phyloP scores from a whole-genome alignment of 1,139 yeast species.

The Hansenula sp. region DNA sequence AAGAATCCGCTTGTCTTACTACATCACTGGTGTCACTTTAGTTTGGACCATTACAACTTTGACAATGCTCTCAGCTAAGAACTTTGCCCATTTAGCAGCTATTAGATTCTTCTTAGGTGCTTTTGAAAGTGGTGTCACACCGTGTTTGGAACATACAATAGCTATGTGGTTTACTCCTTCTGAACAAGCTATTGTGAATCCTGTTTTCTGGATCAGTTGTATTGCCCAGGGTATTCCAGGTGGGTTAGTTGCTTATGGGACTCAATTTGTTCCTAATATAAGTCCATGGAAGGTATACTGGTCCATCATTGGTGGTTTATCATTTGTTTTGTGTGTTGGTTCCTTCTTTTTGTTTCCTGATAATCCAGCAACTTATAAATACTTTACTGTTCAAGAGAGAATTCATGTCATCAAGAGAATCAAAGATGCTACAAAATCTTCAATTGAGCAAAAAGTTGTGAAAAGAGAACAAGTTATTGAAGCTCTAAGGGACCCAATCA shows the following conservation, averaged over 20 bases:
- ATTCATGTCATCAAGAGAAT: conserved; percentile 44
- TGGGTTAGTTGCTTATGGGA: conserved; percentile 45
- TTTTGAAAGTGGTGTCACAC: conserved; percentile 45
- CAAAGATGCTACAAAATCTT: conserved; percentile 51
- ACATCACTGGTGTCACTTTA: conserved; percentile 7
- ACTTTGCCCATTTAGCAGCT: conserved; percentile 35
- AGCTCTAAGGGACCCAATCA: conserved; percentile 40
- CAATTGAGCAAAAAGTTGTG: conserved; percentile 32
- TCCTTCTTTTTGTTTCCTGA: conserved; percentile 46
- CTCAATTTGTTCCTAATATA: conserved; percentile 28
- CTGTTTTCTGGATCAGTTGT: conserved; percentile 48
- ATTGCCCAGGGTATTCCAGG: conserved; percentile 42
- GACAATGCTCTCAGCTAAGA: conserved; percentile 8
- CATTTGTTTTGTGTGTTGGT: conserved; percentile 39
- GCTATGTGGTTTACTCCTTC: conserved; percentile 46
- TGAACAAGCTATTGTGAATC: conserved; percentile 41
- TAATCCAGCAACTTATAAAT: conserved; percentile 43
- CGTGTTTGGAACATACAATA: conserved; percentile 49
- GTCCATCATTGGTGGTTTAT: conserved; percentile 42
- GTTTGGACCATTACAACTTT: conserved; percentile 9
- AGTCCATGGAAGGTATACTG: conserved; percentile 44
- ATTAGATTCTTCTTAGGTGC: conserved; percentile 44
- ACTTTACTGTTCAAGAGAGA: conserved; percentile 46
- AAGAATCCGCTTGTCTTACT: conserved; percentile 29
- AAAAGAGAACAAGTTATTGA: conserved; percentile 50